phyloP scores from a whole-genome alignment of 805 yeast genomes.

The Metschnikowia baotianmanensis region DNA sequence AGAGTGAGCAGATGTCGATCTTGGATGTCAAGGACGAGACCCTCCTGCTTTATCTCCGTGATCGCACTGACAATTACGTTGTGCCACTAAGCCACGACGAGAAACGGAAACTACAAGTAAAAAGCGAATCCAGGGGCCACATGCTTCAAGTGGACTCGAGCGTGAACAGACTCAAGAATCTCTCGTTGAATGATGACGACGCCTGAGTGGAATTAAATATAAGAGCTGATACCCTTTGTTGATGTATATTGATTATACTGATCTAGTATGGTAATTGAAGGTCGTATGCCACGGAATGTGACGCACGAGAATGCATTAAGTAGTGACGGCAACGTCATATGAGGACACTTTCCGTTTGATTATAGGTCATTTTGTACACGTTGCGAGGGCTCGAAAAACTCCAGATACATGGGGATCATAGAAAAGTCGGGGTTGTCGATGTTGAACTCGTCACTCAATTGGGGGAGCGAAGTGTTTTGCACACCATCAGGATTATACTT shows the following conservation, averaged over 20 bases:
- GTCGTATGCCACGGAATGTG: not conserved
- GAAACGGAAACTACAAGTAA: conserved; percentile 11
- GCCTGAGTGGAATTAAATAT: not conserved
- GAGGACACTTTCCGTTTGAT: too few species aligned
- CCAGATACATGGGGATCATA: conserved; percentile 17
- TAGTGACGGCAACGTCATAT: too few species aligned
- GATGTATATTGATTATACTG: not conserved
- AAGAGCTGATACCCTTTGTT: not conserved
- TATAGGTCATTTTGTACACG: too few species aligned
- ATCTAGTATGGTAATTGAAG: not conserved
- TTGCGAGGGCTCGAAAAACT: conserved; percentile 10
- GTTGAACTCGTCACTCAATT: conserved; percentile 5
- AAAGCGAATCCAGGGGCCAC: conserved; percentile 18
- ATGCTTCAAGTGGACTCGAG: conserved; percentile 30
- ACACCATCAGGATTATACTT: not conserved
- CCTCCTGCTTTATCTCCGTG: conserved; percentile 56
- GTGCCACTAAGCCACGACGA: conserved; percentile 21
- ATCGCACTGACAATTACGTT: conserved; percentile 40
- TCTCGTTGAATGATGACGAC: conserved; percentile 20
- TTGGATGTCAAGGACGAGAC: conserved; percentile 64
- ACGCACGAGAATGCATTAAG: too few species aligned
- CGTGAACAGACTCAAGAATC: conserved; percentile 30
- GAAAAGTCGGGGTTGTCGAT: conserved; percentile 8
- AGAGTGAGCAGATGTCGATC: conserved; percentile 53
- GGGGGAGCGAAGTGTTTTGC: not conserved